Conservation (phyloP, 1,284 basidiomycete species). For the Sporisorium iseilematis-ciliati region DNA sequence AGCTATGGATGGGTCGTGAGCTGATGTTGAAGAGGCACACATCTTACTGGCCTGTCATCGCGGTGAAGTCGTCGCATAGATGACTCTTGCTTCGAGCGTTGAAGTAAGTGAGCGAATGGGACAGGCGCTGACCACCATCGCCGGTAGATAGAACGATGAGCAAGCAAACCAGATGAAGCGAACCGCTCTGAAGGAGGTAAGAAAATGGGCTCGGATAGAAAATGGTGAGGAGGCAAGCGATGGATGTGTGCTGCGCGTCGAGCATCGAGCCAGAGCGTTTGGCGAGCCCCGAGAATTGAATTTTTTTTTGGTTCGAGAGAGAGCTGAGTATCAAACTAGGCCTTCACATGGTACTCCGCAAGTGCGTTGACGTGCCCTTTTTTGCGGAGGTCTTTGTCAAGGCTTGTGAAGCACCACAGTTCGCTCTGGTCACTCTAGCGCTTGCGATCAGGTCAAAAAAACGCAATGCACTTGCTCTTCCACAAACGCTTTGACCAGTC, state of each 20-base stretch:
- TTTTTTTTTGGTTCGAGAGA: background rate
- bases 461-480: no score
- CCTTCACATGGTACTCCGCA: background rate
- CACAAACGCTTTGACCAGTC: no score
- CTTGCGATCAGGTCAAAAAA: no score
- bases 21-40: no score
- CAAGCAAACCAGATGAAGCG: background rate
- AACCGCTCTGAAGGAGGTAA: background rate
- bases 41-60: no score
- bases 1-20: no score
- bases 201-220: background rate
- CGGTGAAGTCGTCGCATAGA: no score
- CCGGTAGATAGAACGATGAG: background rate
- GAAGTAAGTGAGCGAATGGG: no score
- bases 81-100: no score
- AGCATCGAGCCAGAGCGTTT: conserved; percentile 11
- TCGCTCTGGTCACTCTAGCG: background rate
- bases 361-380: background rate
- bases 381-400: background rate
- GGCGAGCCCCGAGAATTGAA: conserved; percentile 4
- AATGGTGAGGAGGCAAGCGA: background rate
- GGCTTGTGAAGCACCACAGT: background rate
- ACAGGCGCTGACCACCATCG: no score
- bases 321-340: background rate
- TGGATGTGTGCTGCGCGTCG: conserved; percentile 22